These are phyloP conservation scores for Huntiella decipiens DNA, from an alignment of 2,329 filamentous ascomycete genomes.

Conservation along the genomic window DNA sequence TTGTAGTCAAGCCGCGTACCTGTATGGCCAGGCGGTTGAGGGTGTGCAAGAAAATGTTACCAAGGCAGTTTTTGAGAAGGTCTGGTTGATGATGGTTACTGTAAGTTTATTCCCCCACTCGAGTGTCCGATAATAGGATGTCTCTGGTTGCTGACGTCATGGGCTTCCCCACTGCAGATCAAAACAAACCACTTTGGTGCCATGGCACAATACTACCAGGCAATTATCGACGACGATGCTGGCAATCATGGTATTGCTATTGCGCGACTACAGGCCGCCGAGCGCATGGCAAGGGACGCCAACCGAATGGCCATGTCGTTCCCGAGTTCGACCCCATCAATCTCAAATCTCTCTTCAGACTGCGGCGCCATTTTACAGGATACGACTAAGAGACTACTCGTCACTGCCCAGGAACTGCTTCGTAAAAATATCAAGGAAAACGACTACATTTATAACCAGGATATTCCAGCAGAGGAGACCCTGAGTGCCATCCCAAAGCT, in stretches of 20 bases:
- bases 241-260: slow-evolving; percentile 75
- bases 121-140: neutral
- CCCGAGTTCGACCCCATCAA: slow-evolving; percentile 58
- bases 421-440: slow-evolving; percentile 72
- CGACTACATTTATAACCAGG: slow-evolving; percentile 95
- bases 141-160: slow-evolving; percentile 2
- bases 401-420: slow-evolving; percentile 65
- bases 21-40: slow-evolving; percentile 76
- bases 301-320: slow-evolving; percentile 59
- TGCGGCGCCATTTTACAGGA: slow-evolving; percentile 57
- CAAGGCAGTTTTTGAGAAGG: slow-evolving; percentile 82
- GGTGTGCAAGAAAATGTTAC: slow-evolving; percentile 83
- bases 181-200: slow-evolving; percentile 74
- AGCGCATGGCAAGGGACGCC: slow-evolving; percentile 60
- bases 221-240: slow-evolving; percentile 72
- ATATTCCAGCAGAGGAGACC: slow-evolving; percentile 67
- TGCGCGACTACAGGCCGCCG: slow-evolving; percentile 62
- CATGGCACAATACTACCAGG: slow-evolving; percentile 84
- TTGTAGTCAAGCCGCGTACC: slow-evolving; percentile 70
- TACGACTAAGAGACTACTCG: slow-evolving; percentile 63
- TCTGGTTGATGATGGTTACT: slow-evolving; percentile 72
- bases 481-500: slow-evolving; percentile 71
- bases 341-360: slow-evolving; percentile 68
- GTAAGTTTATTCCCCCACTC: slow-evolving; percentile 25
- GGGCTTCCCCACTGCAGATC: slow-evolving; percentile 24